phyloP scores from a whole-genome alignment of 2,329 filamentous ascomycete genomes.

The Tolypocladium nubicola region DNA sequence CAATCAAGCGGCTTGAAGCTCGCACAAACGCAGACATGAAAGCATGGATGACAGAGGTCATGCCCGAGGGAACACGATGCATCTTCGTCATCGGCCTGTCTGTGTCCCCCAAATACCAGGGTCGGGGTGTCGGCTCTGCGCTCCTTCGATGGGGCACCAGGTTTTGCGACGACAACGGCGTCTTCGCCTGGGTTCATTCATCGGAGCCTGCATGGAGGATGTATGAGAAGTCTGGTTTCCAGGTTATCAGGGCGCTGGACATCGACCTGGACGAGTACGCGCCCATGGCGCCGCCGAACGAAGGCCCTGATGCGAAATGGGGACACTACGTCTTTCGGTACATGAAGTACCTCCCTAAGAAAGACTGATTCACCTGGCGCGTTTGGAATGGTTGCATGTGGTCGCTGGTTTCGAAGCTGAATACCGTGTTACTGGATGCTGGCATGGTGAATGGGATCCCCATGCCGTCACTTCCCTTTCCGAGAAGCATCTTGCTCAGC shows the following conservation, averaged over 20 bases:
- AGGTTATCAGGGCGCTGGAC: constrained; percentile 15
- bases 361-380: not conserved
- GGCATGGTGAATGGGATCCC: no score
- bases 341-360: constrained; percentile 15
- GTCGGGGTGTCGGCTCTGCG: constrained; percentile 18
- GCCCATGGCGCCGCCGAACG: constrained; percentile 11
- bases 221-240: constrained; percentile 19
- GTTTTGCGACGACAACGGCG: constrained; percentile 15
- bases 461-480: no score
- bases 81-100: constrained; percentile 19
- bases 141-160: constrained; percentile 20
- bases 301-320: constrained; percentile 16
- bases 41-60: constrained; percentile 17
- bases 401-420: not conserved
- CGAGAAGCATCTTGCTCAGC: not conserved
- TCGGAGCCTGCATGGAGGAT: constrained; percentile 18
- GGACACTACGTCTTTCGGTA: constrained; percentile 22
- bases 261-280: constrained; percentile 21
- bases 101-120: constrained; percentile 19
- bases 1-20: constrained; percentile 16
- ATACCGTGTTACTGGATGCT: not conserved
- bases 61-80: constrained; percentile 20
- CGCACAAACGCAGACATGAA: constrained; percentile 19
- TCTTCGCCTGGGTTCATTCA: constrained; percentile 24
- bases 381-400: not conserved